A percentile compares a stretch with the other conserved stretches of the same genome.
phyloP scores from a whole-genome alignment of 805 yeast genomes.

The Metschnikowia arizonensis region DNA sequence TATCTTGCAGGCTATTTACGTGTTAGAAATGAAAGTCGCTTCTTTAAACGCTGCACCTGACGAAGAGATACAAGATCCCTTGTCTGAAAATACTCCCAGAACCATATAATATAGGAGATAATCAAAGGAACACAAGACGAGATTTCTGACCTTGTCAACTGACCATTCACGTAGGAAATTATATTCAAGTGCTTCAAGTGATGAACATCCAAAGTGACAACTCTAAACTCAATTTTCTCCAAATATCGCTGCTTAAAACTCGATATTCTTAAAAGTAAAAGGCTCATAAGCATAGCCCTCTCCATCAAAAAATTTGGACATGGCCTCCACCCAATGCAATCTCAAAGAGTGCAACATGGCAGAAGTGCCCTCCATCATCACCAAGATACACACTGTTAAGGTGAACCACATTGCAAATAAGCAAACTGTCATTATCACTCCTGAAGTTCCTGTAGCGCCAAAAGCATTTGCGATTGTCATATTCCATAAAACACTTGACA shows the following conservation, averaged over 20 bases:
- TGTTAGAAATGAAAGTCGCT: not conserved
- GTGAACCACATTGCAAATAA: constrained; percentile 74
- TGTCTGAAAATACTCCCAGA: not conserved
- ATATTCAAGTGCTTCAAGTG: no score
- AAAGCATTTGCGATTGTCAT: constrained; percentile 69
- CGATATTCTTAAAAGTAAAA: constrained; percentile 41
- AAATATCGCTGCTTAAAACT: constrained; percentile 5
- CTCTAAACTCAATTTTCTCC: not conserved
- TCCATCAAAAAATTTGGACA: constrained; percentile 77
- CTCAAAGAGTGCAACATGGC: constrained; percentile 77
- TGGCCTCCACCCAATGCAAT: constrained; percentile 79
- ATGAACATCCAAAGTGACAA: no score
- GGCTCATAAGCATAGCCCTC: constrained; percentile 70
- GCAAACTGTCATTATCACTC: constrained; percentile 54
- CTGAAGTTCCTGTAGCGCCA: constrained; percentile 49
- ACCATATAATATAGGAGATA: not conserved
- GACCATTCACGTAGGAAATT: no score
- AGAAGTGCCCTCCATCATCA: constrained; percentile 80
- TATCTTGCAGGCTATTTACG: not conserved
- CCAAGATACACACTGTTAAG: constrained; percentile 63
- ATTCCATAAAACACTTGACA: constrained; percentile 68
- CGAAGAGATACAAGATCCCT: not conserved
- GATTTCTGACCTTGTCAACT: not conserved
- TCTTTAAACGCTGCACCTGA: not conserved
- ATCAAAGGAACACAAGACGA: not conserved